Evolutionary conservation across 495 filamentous ascomycete species (phyloP).

Genomic region (Lasiosphaeris hirsuta): DNA sequence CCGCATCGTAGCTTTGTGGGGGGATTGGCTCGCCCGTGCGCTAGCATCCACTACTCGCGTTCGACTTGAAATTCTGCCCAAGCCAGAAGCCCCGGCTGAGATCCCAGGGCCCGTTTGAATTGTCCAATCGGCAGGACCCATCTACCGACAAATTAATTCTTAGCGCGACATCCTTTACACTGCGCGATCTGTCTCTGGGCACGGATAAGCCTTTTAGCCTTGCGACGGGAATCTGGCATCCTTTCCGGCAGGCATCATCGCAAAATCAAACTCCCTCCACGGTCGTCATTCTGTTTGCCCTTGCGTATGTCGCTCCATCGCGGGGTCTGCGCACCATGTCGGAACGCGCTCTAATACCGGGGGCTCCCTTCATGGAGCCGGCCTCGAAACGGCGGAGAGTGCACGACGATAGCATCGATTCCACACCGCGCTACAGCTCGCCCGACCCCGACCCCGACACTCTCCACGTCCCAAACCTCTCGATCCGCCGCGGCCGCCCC

Average conservation of each 20-base stretch:
- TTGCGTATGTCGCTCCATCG: neutral
- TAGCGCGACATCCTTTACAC: neutral
- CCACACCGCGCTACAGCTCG: slow-evolving; percentile 34
- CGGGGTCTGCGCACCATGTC: slow-evolving; percentile 31
- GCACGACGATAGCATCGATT: slow-evolving; percentile 40
- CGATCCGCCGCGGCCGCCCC: slow-evolving; percentile 37
- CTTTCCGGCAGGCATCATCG: slow-evolving; percentile 4
- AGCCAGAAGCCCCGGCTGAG: too few relatives aligned
- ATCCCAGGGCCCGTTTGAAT: too few relatives aligned
- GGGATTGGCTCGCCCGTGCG: too few relatives aligned
- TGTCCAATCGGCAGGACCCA: too few relatives aligned
- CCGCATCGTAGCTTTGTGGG: too few relatives aligned
- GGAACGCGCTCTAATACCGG: slow-evolving; percentile 27
- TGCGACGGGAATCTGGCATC: neutral
- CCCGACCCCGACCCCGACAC: slow-evolving; percentile 18
- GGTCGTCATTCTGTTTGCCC: too few relatives aligned
- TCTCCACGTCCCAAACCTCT: slow-evolving; percentile 37
- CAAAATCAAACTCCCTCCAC: neutral
- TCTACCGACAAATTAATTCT: too few relatives aligned
- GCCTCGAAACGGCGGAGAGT: slow-evolving; percentile 57
- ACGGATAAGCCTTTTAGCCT: slow-evolving; percentile 6
- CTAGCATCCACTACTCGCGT: too few relatives aligned
- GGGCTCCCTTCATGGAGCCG: slow-evolving; percentile 29
- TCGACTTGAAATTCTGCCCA: too few relatives aligned
- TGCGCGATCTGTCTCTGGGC: neutral